A percentile compares a stretch with the other conserved stretches of the same genome.
phyloP scores from a whole-genome alignment of 371 early-diverging fungal genomes.

The Phascolomyces articulosus region DNA sequence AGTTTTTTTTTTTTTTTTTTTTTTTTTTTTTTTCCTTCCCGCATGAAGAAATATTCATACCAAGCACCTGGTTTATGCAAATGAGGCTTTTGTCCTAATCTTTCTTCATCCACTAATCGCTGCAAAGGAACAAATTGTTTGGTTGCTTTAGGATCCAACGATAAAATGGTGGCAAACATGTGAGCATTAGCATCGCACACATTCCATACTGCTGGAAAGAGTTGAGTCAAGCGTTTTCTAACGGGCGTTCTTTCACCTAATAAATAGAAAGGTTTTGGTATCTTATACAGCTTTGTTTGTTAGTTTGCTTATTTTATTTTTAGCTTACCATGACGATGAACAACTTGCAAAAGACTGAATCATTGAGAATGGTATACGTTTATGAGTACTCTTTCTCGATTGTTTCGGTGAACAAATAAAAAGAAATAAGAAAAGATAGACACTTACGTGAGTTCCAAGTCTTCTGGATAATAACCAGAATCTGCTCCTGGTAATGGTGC shows the following conservation, averaged over 20 bases:
- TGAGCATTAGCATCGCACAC: constrained; percentile 50
- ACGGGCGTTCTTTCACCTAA: constrained; percentile 61
- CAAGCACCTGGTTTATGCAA: constrained; percentile 37
- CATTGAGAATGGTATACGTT: no score
- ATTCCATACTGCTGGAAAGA: constrained; percentile 57
- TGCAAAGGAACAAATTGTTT: constrained; percentile 23
- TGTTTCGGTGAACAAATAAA: not conserved
- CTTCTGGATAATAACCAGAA: constrained; percentile 14
- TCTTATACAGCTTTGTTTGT: no score
- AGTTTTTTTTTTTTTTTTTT: constrained; percentile 7
- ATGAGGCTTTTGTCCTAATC: constrained; percentile 13
- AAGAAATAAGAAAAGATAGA: not conserved
- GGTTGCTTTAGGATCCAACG: constrained; percentile 21
- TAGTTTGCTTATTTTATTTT: not conserved
- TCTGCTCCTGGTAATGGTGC: constrained; percentile 10
- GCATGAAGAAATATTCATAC: constrained; percentile 20
- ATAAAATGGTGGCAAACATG: constrained; percentile 53
- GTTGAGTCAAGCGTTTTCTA: constrained; percentile 36
- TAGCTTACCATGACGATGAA: constrained; percentile 60
- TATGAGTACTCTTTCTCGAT: not conserved
- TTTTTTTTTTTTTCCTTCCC: not conserved
- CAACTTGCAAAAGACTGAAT: constrained; percentile 53
- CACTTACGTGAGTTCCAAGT: constrained; percentile 11
- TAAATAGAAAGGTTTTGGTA: no score
- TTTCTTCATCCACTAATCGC: constrained; percentile 36